Percentiles rank a stretch among this genome's conserved stretches.
phyloP scores from a whole-genome alignment of 495 filamentous ascomycete species.

The Aspergillus indologenus region DNA sequence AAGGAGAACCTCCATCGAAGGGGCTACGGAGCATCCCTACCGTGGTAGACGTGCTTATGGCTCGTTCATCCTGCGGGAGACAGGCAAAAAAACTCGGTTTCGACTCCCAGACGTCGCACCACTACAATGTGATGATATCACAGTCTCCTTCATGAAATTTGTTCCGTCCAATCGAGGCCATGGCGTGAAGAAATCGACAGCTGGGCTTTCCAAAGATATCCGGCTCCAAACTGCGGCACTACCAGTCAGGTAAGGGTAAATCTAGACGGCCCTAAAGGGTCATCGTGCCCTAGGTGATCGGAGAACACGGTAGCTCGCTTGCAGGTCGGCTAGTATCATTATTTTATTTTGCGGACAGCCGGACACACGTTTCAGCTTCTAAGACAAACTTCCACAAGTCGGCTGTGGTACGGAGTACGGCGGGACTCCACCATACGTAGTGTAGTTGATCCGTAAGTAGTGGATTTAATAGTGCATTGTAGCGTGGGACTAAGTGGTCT shows the following conservation, averaged over 20 bases:
- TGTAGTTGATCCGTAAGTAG: background rate
- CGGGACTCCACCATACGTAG: background rate
- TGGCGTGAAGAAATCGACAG: background rate
- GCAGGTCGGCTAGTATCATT: constrained; percentile 8
- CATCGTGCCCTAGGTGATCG: background rate
- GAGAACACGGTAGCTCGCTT: constrained; percentile 11
- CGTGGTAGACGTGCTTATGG: background rate
- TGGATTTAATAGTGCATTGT: background rate
- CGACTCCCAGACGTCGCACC: constrained; percentile 1
- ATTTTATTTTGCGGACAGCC: background rate
- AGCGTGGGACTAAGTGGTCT: background rate
- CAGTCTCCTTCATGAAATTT: background rate
- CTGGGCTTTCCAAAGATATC: background rate
- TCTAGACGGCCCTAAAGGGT: background rate
- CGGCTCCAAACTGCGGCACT: background rate
- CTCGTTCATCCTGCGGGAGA: background rate
- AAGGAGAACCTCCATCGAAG: background rate
- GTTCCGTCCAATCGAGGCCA: background rate
- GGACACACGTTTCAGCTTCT: background rate
- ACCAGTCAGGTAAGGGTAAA: background rate
- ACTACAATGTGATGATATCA: background rate
- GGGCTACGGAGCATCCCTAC: background rate
- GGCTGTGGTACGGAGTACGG: background rate
- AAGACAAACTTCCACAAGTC: background rate
- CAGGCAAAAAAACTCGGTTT: background rate